Base-by-base conservation (phyloP, 169 alveolate genomes). In the Plasmodium reichenowi region DNA sequence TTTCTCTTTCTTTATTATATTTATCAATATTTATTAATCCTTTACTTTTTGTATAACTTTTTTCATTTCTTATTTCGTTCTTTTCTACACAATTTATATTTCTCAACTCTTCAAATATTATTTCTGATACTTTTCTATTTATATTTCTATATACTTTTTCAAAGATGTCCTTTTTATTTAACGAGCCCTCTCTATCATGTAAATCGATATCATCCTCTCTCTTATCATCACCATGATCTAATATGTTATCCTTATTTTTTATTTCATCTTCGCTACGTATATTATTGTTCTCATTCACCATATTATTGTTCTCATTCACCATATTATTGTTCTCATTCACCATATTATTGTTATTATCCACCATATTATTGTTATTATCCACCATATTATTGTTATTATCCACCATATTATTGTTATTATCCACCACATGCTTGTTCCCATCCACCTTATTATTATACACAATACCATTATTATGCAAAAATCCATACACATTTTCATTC, bases 101-200 rank as follows among this genome's bases (percentile, higher is more conserved):
- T 29, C 15, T 64, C 29, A 78, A 29, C 15, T 78, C 89, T n/a
- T 78, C 60, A 26, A 52, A 66, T n/a, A 78, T 54, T 2, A 67
- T 66, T 7, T 59, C 48, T 8, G 75, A 52, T 59, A 78, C 67
- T 7, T 29, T 24, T 17, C 38, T 10, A 22, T 76, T 66, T 20
- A 78, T 45, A 15, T 24, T 22, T 50, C 20, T 63, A 43, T 73
- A 78, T 64, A 78, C 38, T 13, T 50, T 56, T 1, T 38, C 50
- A 66, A 75, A 78, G 17, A 78, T 17, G 17, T 64, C 47, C 38
- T 66, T 63, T 58, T 64, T 63, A 45, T 20, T 52, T 13, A 60
- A 7, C 17, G 32, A 47, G 9, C 63, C 50, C 9, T 9, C 58
- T 75, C 29, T 29, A 9, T 10, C 20, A 26, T 73, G 15, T 74